phyloP scores from a whole-genome alignment of 768 basidiomycete genomes.

The Tulasnella sp. region DNA sequence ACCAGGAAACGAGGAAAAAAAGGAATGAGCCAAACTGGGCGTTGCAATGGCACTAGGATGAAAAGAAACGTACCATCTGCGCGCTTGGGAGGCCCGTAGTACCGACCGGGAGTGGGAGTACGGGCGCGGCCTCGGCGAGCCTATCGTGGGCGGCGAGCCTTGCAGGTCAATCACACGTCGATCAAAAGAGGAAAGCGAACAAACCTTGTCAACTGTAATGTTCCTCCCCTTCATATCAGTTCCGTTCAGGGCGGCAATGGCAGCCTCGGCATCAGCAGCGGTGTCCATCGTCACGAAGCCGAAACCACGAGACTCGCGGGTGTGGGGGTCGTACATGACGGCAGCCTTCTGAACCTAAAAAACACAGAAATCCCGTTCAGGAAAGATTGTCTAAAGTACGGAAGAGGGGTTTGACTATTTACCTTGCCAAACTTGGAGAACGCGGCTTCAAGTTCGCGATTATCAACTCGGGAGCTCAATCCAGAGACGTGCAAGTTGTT shows the following conservation, averaged over 20 bases:
- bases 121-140: conserved; percentile 84
- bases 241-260: conserved; percentile 72
- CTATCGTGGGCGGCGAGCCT: conserved; percentile 33
- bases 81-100: conserved; percentile 88
- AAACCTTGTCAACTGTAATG: conserved; percentile 81
- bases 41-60: not conserved
- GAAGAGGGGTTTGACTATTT: conserved; percentile 26
- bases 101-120: conserved; percentile 88
- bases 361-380: too few species aligned
- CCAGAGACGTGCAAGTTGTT: conserved; percentile 62
- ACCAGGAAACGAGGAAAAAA: not conserved
- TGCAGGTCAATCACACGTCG: not conserved
- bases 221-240: conserved; percentile 83
- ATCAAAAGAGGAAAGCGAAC: conserved; percentile 2
- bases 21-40: not conserved
- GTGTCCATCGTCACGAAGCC: conserved; percentile 88
- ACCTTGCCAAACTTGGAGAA: conserved; percentile 87
- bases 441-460: conserved; percentile 76
- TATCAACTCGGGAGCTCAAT: conserved; percentile 57
- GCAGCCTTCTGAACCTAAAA: conserved; percentile 53
- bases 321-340: conserved; percentile 61
- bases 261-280: conserved; percentile 83
- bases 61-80: conserved; percentile 44
- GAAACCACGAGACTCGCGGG: conserved; percentile 66
- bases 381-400: not conserved